Percentiles rank a stretch among this genome's conserved stretches.
Evolutionary conservation across 192 early-diverging fungal species (phyloP).

Genomic region (Entrophospora sp.): DNA sequence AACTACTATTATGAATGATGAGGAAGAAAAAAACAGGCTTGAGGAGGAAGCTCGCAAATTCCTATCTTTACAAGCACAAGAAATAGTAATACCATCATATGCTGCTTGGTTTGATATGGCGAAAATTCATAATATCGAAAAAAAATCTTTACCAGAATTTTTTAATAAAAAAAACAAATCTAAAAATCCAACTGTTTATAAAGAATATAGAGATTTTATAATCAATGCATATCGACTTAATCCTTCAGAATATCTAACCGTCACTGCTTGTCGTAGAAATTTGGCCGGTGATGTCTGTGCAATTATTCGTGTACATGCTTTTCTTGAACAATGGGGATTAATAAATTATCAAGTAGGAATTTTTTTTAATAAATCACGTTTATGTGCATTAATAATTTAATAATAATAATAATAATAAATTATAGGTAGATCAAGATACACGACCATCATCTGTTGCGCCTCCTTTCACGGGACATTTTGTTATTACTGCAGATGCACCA

Average conservation of each 20-base stretch:
- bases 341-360: slow-evolving; percentile 89
- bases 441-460: slow-evolving; percentile 87
- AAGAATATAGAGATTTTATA: slow-evolving; percentile 98
- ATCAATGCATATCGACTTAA: slow-evolving; percentile 94
- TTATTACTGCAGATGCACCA: slow-evolving; percentile 87
- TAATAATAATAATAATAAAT: neutral
- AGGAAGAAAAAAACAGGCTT: slow-evolving; percentile 23
- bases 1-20: too few species aligned
- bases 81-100: slow-evolving; percentile 78
- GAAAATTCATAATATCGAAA: slow-evolving; percentile 79
- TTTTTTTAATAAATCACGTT: neutral
- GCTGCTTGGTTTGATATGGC: slow-evolving; percentile 86
- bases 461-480: slow-evolving; percentile 95
- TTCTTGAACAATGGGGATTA: slow-evolving; percentile 98
- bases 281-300: slow-evolving; percentile 98
- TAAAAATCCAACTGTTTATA: slow-evolving; percentile 88
- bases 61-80: slow-evolving; percentile 60
- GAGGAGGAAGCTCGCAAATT: slow-evolving; percentile 63
- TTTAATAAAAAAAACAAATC: slow-evolving; percentile 87
- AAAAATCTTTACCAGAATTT: slow-evolving; percentile 88
- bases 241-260: slow-evolving; percentile 92
- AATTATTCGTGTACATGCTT: slow-evolving; percentile 96
- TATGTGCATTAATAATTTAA: neutral
- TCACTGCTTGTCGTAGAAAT: slow-evolving; percentile 94
- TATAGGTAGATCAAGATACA: slow-evolving; percentile 82